Conservation (phyloP, 805 yeast species). For the Kuraishia ogatae region DNA sequence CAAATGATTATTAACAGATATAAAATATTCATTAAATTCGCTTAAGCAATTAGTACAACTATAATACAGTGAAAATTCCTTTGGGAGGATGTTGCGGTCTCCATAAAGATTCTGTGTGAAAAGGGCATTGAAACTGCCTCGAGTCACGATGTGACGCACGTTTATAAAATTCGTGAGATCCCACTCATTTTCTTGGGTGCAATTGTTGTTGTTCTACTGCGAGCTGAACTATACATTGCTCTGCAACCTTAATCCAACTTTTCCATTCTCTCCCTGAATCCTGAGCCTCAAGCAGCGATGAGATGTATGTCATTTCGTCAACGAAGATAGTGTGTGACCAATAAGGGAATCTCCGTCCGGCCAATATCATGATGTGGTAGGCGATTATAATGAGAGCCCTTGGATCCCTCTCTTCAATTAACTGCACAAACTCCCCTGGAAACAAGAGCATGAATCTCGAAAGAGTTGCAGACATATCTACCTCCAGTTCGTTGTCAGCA, state of each 20-base stretch:
- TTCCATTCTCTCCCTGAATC: conserved; percentile 1
- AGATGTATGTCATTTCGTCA: conserved; percentile 1
- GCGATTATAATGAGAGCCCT: conserved; percentile 13
- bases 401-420: conserved; percentile 9
- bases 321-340: conserved; percentile 1
- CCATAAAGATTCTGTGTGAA: neutral
- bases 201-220: neutral
- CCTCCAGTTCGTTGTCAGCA: conserved; percentile 7
- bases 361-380: conserved; percentile 10
- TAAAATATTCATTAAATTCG: too few relatives aligned
- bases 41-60: neutral
- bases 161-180: neutral
- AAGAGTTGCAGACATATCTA: conserved; percentile 15
- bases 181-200: neutral
- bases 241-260: conserved; percentile 1
- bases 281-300: neutral
- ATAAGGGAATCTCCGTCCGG: neutral
- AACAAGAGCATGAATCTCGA: conserved; percentile 13
- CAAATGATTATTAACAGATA: neutral
- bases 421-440: conserved; percentile 11
- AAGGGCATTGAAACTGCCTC: too few relatives aligned
- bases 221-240: neutral
- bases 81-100: neutral
- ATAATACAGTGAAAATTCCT: neutral
- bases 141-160: too few relatives aligned